Evolutionary conservation across 176 grass and related monocot genomes (phyloP).

Genomic region (Musa troglodytarum): DNA sequence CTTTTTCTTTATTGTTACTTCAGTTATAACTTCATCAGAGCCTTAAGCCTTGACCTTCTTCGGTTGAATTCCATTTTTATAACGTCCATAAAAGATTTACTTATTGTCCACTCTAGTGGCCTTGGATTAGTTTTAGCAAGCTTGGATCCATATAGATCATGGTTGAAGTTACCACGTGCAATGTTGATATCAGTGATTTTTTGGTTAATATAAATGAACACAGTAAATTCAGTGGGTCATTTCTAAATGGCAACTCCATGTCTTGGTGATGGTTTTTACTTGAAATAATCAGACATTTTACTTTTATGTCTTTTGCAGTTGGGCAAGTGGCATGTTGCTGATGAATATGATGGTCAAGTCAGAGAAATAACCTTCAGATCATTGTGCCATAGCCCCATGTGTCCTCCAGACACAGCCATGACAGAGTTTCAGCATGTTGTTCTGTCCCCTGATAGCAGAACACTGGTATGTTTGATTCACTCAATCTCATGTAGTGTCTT

Average conservation of each 20-base stretch:
- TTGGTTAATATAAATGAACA: background rate
- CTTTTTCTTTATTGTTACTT: too few species aligned
- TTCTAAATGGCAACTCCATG: background rate
- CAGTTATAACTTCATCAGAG: too few species aligned
- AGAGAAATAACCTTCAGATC: constrained; percentile 96
- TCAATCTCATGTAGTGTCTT: background rate
- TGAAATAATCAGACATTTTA: background rate
- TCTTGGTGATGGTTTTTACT: background rate
- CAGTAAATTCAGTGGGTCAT: background rate
- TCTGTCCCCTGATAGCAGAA: constrained; percentile 67
- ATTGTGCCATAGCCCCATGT: constrained; percentile 93
- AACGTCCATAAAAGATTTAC: too few species aligned
- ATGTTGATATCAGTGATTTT: too few species aligned
- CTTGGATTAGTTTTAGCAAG: too few species aligned
- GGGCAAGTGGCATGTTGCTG: constrained; percentile 75
- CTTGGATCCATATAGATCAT: too few species aligned
- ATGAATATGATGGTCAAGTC: constrained; percentile 93
- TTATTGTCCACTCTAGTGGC: too few species aligned
- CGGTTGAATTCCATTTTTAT: too few species aligned
- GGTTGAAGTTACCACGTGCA: too few species aligned
- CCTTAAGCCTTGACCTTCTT: too few species aligned
- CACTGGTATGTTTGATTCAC: constrained; percentile 49
- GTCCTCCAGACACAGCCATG: constrained; percentile 85
- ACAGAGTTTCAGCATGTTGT: constrained; percentile 92
- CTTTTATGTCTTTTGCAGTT: constrained; percentile 45